A percentile compares a stretch with the other conserved stretches of the same genome.
Evolutionary conservation across 805 yeast genomes (phyloP).

Genomic region (Candida succiphila): DNA sequence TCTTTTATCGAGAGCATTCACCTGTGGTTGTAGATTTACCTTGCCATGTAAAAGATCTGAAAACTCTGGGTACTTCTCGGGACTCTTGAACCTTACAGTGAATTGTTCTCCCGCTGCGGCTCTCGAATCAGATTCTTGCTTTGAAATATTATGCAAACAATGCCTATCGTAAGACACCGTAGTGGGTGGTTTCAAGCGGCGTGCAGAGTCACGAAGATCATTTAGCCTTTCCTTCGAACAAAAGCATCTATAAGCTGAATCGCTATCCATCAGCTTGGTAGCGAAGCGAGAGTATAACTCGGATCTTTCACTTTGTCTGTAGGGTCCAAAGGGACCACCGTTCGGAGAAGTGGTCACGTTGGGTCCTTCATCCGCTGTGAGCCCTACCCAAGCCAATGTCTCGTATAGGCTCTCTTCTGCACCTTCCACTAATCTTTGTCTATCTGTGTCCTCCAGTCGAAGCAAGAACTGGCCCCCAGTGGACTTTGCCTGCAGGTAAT

Average conservation of each 20-base stretch:
- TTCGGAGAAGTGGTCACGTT: conserved; percentile 39
- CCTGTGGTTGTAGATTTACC: conserved; percentile 70
- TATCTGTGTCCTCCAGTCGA: conserved; percentile 91
- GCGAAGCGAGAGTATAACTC: conserved; percentile 56
- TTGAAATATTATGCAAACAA: conserved; percentile 39
- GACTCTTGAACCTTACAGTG: conserved; percentile 72
- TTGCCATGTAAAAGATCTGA: conserved; percentile 71
- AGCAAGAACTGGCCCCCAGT: conserved; percentile 77
- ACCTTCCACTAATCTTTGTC: conserved; percentile 60
- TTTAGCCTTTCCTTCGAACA: conserved; percentile 76
- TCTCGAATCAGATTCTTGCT: conserved; percentile 28
- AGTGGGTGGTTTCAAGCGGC: conserved; percentile 73
- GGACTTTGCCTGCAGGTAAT: conserved; percentile 68
- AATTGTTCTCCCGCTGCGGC: conserved; percentile 27
- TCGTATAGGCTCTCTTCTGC: conserved; percentile 79
- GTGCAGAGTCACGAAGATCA: conserved; percentile 61
- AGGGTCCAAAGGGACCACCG: conserved; percentile 76
- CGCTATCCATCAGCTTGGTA: conserved; percentile 43
- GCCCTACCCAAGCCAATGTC: conserved; percentile 67
- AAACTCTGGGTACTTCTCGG: conserved; percentile 57
- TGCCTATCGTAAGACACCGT: conserved; percentile 86
- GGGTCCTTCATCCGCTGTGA: conserved; percentile 81
- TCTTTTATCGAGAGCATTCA: conserved; percentile 57
- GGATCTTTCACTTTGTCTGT: conserved; percentile 75
- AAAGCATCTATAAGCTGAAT: conserved; percentile 78